Conservation (phyloP, 2,329 filamentous ascomycete genomes). For the Neonectria faginata region DNA sequence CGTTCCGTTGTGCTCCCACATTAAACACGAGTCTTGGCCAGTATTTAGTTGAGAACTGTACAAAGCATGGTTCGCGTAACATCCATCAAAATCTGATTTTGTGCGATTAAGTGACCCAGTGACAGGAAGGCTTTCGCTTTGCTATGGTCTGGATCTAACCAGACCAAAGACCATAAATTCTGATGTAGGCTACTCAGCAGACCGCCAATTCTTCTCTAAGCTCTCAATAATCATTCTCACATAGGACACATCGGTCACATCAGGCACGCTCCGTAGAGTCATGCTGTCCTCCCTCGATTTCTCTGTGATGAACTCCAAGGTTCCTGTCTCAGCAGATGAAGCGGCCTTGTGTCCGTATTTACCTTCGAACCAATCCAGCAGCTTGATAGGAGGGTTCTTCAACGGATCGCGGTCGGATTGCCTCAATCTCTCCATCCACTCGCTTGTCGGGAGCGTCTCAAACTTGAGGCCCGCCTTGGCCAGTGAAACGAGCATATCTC, state of each 20-base stretch:
- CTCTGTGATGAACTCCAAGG: constrained; percentile 31
- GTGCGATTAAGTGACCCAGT: neutral
- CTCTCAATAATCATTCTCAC: constrained; percentile 32
- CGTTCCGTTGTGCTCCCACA: neutral
- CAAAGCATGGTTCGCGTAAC: neutral
- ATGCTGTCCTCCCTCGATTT: constrained; percentile 34
- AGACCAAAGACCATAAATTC: too few species aligned
- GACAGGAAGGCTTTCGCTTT: too few species aligned
- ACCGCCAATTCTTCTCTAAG: constrained; percentile 20
- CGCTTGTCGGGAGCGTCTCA: constrained; percentile 55
- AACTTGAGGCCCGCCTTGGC: constrained; percentile 57
- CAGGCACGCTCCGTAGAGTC: constrained; percentile 32
- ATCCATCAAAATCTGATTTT: neutral
- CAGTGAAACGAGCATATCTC: constrained; percentile 63
- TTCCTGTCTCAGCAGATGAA: constrained; percentile 25
- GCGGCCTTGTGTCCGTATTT: constrained; percentile 41
- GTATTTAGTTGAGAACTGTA: neutral
- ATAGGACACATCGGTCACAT: constrained; percentile 34
- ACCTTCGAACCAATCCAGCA: constrained; percentile 62
- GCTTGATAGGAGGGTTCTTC: constrained; percentile 63
- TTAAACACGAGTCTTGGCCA: neutral
- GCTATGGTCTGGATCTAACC: too few species aligned
- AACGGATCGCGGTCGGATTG: constrained; percentile 57
- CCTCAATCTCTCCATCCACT: constrained; percentile 59
- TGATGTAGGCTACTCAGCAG: neutral